These are phyloP conservation scores for Pelargonium fulgidum DNA, from an alignment of 441 rosid genomes.

Conservation along the genomic window DNA sequence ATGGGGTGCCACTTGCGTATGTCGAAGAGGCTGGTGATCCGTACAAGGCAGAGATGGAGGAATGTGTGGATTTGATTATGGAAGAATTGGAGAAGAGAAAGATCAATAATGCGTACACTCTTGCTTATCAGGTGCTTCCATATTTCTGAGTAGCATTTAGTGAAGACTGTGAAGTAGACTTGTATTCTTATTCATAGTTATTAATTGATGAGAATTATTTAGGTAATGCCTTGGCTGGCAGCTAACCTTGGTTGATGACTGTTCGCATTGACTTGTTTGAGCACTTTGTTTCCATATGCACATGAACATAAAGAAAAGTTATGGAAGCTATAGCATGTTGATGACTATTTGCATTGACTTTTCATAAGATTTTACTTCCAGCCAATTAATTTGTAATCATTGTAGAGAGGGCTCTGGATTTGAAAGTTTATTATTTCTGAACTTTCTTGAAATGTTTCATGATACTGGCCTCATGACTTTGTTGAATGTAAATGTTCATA, in stretches of 20 bases:
- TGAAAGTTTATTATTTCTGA: background rate
- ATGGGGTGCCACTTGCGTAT: slow-evolving; percentile 97
- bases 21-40: slow-evolving; percentile 99
- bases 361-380: slow-evolving; percentile 9
- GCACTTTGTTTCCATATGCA: too few species aligned
- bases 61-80: slow-evolving; percentile 89
- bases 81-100: slow-evolving; percentile 88
- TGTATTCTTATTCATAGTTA: background rate
- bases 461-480: background rate
- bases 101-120: slow-evolving; percentile 62
- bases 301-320: too few species aligned
- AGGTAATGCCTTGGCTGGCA: too few species aligned
- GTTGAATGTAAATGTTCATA: slow-evolving; percentile 28
- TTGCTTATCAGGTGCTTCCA: slow-evolving; percentile 80
- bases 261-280: too few species aligned
- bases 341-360: background rate
- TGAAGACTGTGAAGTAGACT: slow-evolving; percentile 6
- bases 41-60: slow-evolving; percentile 99
- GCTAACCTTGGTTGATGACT: too few species aligned
- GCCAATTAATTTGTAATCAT: background rate
- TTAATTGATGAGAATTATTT: too few species aligned
- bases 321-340: background rate
- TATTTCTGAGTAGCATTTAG: slow-evolving; percentile 1
- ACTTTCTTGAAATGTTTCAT: background rate
- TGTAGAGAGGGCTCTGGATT: too few species aligned